Conservation (phyloP, 768 basidiomycete species). For the Hypholoma fasciculare region DNA sequence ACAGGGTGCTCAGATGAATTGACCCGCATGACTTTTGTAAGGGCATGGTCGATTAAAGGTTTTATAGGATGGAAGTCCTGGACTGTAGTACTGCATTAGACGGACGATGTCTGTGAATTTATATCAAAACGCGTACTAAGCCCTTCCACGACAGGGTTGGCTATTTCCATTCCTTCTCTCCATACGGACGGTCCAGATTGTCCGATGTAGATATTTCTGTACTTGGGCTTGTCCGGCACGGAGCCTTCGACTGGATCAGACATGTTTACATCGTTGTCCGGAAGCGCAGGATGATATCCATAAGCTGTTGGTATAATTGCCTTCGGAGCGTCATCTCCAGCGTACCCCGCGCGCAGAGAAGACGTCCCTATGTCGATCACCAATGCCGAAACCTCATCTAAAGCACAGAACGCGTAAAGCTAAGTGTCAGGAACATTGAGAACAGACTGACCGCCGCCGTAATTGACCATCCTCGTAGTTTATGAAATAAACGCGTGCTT, state of each 20-base stretch:
- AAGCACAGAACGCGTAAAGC: conserved; percentile 8
- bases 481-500: not conserved
- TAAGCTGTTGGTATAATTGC: conserved; percentile 89
- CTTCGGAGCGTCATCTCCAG: conserved; percentile 95
- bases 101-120: not conserved
- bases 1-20: conserved; percentile 86
- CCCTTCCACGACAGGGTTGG: conserved; percentile 81
- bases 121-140: conserved; percentile 56
- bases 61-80: conserved; percentile 75
- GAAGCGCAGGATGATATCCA: conserved; percentile 60
- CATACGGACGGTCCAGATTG: conserved; percentile 89
- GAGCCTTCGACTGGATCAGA: conserved; percentile 41
- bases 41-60: conserved; percentile 71
- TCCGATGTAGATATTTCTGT: conserved; percentile 74
- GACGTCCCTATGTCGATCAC: conserved; percentile 94
- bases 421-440: conserved; percentile 1
- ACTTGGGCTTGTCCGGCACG: conserved; percentile 35
- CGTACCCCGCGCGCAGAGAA: conserved; percentile 92
- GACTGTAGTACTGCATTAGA: conserved; percentile 39
- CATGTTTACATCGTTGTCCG: conserved; percentile 57
- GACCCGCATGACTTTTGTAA: conserved; percentile 74
- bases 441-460: conserved; percentile 72
- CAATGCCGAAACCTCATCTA: conserved; percentile 96
- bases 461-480: conserved; percentile 68
- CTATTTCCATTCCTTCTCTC: conserved; percentile 87